A percentile compares a stretch with the other conserved stretches of the same genome.
These are phyloP conservation scores for Zizania latifolia DNA, from an alignment of 176 grass and related monocot species.

Conservation along the genomic window DNA sequence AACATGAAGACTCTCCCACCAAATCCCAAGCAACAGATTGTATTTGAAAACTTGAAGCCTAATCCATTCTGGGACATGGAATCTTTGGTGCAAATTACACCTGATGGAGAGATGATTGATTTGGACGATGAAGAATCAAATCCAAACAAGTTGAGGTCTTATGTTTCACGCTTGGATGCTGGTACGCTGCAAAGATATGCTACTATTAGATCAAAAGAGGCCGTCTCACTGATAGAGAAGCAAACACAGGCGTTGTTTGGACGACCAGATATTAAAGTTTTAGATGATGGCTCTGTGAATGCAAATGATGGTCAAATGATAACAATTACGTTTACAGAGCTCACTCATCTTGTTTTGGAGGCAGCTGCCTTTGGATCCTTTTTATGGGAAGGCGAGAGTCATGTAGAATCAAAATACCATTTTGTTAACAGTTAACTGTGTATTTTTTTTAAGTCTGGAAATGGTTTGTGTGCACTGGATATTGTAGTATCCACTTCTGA, in stretches of 20 bases:
- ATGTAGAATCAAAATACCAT: slow-evolving; percentile 92
- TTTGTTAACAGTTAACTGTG: slow-evolving; percentile 67
- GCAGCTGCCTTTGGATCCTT: slow-evolving; percentile 84
- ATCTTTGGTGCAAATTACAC: slow-evolving; percentile 70
- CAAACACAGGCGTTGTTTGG: slow-evolving; percentile 96
- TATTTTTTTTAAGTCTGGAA: slow-evolving; percentile 15
- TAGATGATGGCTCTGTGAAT: slow-evolving; percentile 69
- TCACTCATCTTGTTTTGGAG: slow-evolving; percentile 78
- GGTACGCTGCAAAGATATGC: slow-evolving; percentile 78
- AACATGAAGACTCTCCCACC: slow-evolving; percentile 77
- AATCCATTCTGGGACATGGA: slow-evolving; percentile 94
- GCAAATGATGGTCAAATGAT: slow-evolving; percentile 67
- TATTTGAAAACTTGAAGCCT: slow-evolving; percentile 62
- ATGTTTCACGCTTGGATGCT: slow-evolving; percentile 71
- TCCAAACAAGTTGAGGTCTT: slow-evolving; percentile 64
- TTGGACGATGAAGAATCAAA: slow-evolving; percentile 47
- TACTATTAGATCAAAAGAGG: slow-evolving; percentile 86
- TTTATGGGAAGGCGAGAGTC: slow-evolving; percentile 85
- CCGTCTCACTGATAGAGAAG: slow-evolving; percentile 83
- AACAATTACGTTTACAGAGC: slow-evolving; percentile 65
- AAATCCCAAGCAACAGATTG: slow-evolving; percentile 49
- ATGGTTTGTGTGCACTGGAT: slow-evolving; percentile 19
- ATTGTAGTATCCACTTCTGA: slow-evolving; percentile 21
- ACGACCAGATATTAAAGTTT: slow-evolving; percentile 72
- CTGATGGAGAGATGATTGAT: slow-evolving; percentile 47